A percentile compares a stretch with the other conserved stretches of the same genome.
Conservation (phyloP, 179 eudicot species). For the Beta macrorhiza region DNA sequence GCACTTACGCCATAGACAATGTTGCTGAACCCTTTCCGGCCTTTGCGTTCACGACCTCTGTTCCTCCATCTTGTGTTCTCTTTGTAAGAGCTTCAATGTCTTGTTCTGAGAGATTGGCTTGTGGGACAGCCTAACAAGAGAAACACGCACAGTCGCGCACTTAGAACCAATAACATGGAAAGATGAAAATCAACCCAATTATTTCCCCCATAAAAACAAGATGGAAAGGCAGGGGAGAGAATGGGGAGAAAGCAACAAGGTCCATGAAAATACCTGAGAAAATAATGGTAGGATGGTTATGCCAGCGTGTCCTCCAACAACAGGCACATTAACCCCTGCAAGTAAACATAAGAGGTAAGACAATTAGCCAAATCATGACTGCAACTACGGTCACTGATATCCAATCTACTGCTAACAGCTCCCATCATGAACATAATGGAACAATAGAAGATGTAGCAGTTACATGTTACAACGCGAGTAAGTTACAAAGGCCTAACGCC, state of each 20-base stretch:
- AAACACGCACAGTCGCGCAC: too few relatives aligned
- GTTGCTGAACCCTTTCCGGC: too few relatives aligned
- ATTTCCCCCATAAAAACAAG: too few relatives aligned
- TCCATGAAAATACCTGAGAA: slow-evolving; percentile 60
- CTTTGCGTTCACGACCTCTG: too few relatives aligned
- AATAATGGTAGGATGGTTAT: slow-evolving; percentile 89
- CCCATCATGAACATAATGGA: neutral
- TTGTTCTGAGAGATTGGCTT: too few relatives aligned
- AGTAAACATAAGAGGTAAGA: neutral
- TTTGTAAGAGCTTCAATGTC: too few relatives aligned
- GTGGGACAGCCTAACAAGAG: too few relatives aligned
- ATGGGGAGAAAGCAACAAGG: neutral
- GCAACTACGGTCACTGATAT: too few relatives aligned
- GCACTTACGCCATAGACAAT: too few relatives aligned
- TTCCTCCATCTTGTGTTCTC: too few relatives aligned
- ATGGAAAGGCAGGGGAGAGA: neutral
- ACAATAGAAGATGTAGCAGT: neutral
- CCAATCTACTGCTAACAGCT: neutral
- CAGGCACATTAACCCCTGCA: slow-evolving; percentile 86
- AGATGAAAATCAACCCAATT: too few relatives aligned
- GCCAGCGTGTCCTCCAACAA: slow-evolving; percentile 97
- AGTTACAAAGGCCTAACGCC: neutral
- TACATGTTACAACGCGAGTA: neutral
- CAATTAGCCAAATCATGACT: neutral
- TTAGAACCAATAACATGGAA: too few relatives aligned